Conservation (phyloP, 345 rosid genomes). For the Syzygium aqueum region DNA sequence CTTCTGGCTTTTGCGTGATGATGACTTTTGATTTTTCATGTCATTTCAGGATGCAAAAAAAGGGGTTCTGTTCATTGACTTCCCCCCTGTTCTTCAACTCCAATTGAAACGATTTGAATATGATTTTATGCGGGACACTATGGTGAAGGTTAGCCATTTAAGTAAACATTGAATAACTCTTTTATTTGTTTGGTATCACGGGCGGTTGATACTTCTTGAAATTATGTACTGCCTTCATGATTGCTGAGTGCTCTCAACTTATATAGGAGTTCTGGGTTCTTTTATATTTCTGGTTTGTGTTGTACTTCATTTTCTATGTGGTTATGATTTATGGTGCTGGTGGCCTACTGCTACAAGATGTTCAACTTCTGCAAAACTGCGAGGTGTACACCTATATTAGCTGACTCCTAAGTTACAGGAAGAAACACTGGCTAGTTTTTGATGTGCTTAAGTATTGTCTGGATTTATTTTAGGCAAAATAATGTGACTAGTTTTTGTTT, state of each 20-base stretch:
- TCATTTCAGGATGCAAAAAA: slow-evolving; percentile 83
- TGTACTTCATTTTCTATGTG: not conserved
- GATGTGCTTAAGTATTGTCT: not conserved
- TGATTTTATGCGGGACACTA: slow-evolving; percentile 86
- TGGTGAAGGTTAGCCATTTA: slow-evolving; percentile 73
- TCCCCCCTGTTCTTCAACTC: slow-evolving; percentile 97
- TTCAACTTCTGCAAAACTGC: not conserved
- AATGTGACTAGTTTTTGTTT: not conserved
- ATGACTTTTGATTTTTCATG: not conserved
- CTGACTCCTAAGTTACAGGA: not conserved
- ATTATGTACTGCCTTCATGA: not conserved
- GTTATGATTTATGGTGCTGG: not conserved
- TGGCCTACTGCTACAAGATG: not conserved
- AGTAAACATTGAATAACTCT: not conserved
- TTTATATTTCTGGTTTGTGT: not conserved
- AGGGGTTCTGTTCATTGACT: slow-evolving; percentile 84
- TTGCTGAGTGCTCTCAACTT: not conserved
- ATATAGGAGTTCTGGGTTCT: not conserved
- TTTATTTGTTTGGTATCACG: not conserved
- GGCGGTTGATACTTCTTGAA: not conserved
- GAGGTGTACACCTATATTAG: not conserved
- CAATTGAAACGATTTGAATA: slow-evolving; percentile 93
- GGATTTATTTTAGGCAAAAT: not conserved
- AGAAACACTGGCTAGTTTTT: not conserved
- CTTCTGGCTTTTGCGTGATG: not conserved